A percentile compares a stretch with the other conserved stretches of the same genome.
phyloP scores from a whole-genome alignment of 306 rosid species.

The Casuarina cunninghamiana region DNA sequence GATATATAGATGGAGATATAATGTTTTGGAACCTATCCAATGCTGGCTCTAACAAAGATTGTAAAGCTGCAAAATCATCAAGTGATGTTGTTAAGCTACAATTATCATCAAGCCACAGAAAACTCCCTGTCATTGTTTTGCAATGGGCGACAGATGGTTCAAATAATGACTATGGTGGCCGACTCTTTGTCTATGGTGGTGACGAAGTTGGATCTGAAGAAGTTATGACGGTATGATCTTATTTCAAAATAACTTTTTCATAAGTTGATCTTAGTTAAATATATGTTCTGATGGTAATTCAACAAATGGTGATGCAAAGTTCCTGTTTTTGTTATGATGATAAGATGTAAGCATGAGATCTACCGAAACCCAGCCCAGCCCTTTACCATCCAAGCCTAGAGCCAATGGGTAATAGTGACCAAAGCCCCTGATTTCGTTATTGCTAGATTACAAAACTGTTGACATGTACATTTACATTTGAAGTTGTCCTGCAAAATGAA shows the following conservation, averaged over 20 bases:
- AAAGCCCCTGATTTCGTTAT: not conserved
- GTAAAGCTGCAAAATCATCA: constrained; percentile 37
- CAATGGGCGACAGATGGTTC: constrained; percentile 58
- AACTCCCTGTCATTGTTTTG: constrained; percentile 72
- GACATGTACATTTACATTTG: not conserved
- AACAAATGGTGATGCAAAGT: not conserved
- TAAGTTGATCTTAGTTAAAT: constrained; percentile 18
- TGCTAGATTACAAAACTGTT: not conserved
- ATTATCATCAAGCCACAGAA: constrained; percentile 60
- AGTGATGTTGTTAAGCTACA: constrained; percentile 72
- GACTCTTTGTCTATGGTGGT: constrained; percentile 86
- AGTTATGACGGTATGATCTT: constrained; percentile 64
- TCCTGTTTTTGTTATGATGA: not conserved
- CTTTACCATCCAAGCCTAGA: constrained; percentile 1
- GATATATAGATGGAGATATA: constrained; percentile 92
- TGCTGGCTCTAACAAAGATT: constrained; percentile 39
- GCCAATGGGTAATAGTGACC: not conserved
- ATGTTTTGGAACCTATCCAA: constrained; percentile 76
- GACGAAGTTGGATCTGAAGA: constrained; percentile 81
- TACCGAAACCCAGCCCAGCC: not conserved
- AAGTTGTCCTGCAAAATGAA: not conserved
- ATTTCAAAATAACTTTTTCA: constrained; percentile 25
- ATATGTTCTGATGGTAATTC: constrained; percentile 17
- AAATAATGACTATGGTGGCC: constrained; percentile 42
- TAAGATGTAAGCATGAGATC: not conserved